These are phyloP conservation scores for Xylariaceae sp. DNA, from an alignment of 2,329 filamentous ascomycete species.

Conservation along the genomic window DNA sequence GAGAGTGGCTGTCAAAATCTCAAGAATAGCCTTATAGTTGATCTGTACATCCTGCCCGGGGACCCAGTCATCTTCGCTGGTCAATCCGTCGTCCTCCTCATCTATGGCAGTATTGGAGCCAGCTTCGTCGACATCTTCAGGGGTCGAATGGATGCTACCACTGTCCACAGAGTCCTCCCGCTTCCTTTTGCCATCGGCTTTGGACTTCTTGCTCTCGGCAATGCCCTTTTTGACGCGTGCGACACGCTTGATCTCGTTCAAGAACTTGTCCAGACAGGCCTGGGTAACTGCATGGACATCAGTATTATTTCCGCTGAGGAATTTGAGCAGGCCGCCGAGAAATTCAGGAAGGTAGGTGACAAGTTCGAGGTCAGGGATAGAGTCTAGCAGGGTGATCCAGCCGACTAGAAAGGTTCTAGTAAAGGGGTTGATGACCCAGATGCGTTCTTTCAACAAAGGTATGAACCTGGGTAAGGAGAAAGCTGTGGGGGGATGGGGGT, in stretches of 20 bases:
- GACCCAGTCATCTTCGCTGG: conserved; percentile 88
- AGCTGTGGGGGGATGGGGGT: conserved; percentile 65
- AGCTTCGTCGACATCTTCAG: conserved; percentile 59
- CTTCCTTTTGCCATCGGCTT: conserved; percentile 64
- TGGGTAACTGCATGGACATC: conserved; percentile 96
- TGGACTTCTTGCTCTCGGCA: conserved; percentile 74
- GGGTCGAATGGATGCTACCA: conserved; percentile 53
- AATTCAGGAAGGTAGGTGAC: conserved; percentile 92
- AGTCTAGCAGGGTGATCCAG: conserved; percentile 93
- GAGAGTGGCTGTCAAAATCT: conserved; percentile 85
- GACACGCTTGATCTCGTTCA: conserved; percentile 92
- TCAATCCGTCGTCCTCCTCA: conserved; percentile 54
- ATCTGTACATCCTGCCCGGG: conserved; percentile 96
- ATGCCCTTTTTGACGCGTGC: conserved; percentile 89
- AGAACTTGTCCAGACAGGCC: conserved; percentile 80
- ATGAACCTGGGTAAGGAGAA: conserved; percentile 92
- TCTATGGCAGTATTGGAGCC: conserved; percentile 52
- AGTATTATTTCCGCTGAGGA: conserved; percentile 83
- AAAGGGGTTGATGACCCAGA: conserved; percentile 91
- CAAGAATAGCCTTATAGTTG: conserved; percentile 85
- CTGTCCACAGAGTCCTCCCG: conserved; percentile 66
- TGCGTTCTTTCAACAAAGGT: conserved; percentile 87
- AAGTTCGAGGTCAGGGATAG: conserved; percentile 92
- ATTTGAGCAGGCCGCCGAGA: conserved; percentile 81
- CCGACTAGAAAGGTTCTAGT: conserved; percentile 92